A percentile compares a stretch with the other conserved stretches of the same genome.
Evolutionary conservation across 1,139 yeast genomes (phyloP).

Genomic region (Nakaseomyces sp.): DNA sequence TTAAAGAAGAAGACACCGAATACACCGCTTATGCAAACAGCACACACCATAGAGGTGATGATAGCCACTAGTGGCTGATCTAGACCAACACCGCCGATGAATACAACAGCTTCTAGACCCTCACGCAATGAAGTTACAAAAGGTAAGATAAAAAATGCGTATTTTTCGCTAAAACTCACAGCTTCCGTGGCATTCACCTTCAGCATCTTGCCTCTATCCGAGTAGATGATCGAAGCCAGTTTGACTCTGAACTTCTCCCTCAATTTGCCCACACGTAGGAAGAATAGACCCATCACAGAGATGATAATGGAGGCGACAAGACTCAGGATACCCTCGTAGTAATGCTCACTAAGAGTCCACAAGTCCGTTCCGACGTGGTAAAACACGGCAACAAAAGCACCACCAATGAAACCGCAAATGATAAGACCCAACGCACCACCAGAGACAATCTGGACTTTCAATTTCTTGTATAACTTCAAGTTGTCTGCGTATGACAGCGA

Average conservation of each 20-base stretch:
- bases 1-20: conserved; percentile 65
- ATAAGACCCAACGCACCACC: conserved; percentile 68
- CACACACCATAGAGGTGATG: conserved; percentile 73
- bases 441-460: conserved; percentile 67
- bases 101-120: conserved; percentile 88
- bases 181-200: conserved; percentile 15
- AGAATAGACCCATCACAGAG: conserved; percentile 84
- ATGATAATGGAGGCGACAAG: conserved; percentile 76
- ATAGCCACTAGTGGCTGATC: conserved; percentile 67
- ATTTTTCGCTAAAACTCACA: conserved; percentile 43
- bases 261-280: conserved; percentile 83
- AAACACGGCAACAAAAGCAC: conserved; percentile 77
- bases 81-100: conserved; percentile 82
- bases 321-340: conserved; percentile 88
- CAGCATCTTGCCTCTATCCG: conserved; percentile 22
- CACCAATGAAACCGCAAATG: conserved; percentile 70
- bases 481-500: conserved; percentile 13
- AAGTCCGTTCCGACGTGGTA: conserved; percentile 71
- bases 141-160: conserved; percentile 75
- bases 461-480: conserved; percentile 43
- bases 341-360: conserved; percentile 81
- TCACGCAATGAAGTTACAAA: conserved; percentile 81
- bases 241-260: conserved; percentile 89
- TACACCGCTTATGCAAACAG: conserved; percentile 55
- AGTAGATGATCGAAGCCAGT: conserved; percentile 63